Conservation (phyloP, 2,329 filamentous ascomycete species). For the Exophiala spinifera region DNA sequence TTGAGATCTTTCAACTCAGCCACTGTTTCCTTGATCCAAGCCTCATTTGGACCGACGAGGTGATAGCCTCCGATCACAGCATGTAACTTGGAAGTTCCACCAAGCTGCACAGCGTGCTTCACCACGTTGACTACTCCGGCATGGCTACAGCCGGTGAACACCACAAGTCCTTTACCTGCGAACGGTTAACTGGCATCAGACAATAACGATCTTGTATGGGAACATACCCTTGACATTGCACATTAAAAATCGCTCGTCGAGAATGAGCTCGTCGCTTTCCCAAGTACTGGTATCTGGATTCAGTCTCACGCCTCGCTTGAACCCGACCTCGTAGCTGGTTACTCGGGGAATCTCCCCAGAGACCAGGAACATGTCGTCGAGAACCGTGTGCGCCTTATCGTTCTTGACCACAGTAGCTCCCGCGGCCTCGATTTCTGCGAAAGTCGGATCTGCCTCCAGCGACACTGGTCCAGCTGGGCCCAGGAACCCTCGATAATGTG, state of each 20-base stretch:
- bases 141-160: slow-evolving; percentile 57
- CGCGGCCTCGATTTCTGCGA: slow-evolving; percentile 46
- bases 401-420: slow-evolving; percentile 43
- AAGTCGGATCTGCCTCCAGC: slow-evolving; percentile 52
- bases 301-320: slow-evolving; percentile 47
- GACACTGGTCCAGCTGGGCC: slow-evolving; percentile 44
- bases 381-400: slow-evolving; percentile 43
- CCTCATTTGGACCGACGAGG: slow-evolving; percentile 46
- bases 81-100: slow-evolving; percentile 40
- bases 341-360: slow-evolving; percentile 53
- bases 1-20: slow-evolving; percentile 48
- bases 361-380: slow-evolving; percentile 53
- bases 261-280: slow-evolving; percentile 50
- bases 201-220: neutral
- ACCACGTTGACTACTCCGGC: slow-evolving; percentile 54
- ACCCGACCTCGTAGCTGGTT: slow-evolving; percentile 50
- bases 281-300: slow-evolving; percentile 41
- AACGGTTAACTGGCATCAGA: neutral
- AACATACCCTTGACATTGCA: slow-evolving; percentile 50
- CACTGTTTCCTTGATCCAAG: slow-evolving; percentile 46
- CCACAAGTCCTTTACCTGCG: slow-evolving; percentile 50
- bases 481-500: slow-evolving; percentile 50
- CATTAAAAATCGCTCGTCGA: slow-evolving; percentile 54
- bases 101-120: slow-evolving; percentile 45
- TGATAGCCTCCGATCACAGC: slow-evolving; percentile 55